A percentile compares a stretch with the other conserved stretches of the same genome.
Evolutionary conservation across 2,329 filamentous ascomycete genomes (phyloP).

Genomic region (Cladophialophora immunda): DNA sequence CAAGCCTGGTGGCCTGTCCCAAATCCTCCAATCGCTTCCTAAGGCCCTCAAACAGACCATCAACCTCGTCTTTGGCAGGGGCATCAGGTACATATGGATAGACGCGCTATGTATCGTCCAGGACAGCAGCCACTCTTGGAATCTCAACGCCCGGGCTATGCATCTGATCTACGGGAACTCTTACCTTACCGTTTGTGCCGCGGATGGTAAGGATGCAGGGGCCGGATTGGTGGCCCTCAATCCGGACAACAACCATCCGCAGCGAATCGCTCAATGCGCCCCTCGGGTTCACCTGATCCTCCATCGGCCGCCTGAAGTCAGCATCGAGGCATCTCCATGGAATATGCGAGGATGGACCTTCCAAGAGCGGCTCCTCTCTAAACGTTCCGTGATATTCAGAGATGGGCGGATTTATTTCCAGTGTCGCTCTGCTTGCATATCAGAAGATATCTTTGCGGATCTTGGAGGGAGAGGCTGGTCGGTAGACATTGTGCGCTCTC

Average conservation of each 20-base stretch:
- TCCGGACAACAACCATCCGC: constrained; percentile 10
- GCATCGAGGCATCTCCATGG: constrained; percentile 24
- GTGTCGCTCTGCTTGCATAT: constrained; percentile 18
- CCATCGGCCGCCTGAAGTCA: constrained; percentile 40
- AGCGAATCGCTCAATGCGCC: constrained; percentile 20
- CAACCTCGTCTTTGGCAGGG: too few species aligned
- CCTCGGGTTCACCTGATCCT: constrained; percentile 39
- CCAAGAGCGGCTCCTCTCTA: constrained; percentile 15
- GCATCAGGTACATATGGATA: constrained; percentile 15
- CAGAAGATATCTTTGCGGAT: constrained; percentile 18
- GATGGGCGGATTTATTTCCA: constrained; percentile 14
- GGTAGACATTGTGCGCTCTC: constrained; percentile 44
- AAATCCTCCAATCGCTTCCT: too few species aligned
- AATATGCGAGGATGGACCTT: constrained; percentile 41
- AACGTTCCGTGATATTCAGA: constrained; percentile 11
- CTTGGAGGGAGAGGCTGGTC: constrained; percentile 6
- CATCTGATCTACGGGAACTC: constrained; percentile 47
- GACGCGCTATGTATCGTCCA: constrained; percentile 39
- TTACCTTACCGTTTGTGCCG: constrained; percentile 48
- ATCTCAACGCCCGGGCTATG: constrained; percentile 45
- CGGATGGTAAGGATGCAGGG: constrained; percentile 41
- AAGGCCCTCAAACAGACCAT: too few species aligned
- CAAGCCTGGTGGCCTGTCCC: too few species aligned
- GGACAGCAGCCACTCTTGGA: constrained; percentile 41
- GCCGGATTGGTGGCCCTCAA: constrained; percentile 36